Percentiles rank a stretch among this genome's conserved stretches.
Evolutionary conservation across 768 basidiomycete species (phyloP).

Genomic region (Lyophyllum decastes): DNA sequence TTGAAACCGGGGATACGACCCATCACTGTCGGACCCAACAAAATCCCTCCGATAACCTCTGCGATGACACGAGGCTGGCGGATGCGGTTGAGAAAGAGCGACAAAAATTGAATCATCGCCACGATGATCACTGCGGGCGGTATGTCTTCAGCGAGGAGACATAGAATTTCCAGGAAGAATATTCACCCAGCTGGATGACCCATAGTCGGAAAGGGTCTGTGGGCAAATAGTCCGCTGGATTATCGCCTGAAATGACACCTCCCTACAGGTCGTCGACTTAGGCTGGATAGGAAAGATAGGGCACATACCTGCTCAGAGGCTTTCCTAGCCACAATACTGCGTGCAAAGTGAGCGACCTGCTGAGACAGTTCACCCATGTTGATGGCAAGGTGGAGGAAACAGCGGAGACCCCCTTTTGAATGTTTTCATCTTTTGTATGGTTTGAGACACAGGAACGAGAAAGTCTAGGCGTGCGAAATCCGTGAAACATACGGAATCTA

Average conservation of each 20-base stretch:
- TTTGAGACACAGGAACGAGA: conserved; percentile 9
- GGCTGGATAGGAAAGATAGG: background rate
- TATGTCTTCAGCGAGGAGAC: conserved; percentile 1
- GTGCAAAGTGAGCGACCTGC: conserved; percentile 31
- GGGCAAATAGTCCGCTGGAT: conserved; percentile 64
- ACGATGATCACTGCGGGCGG: conserved; percentile 71
- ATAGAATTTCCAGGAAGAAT: background rate
- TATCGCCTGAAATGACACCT: conserved; percentile 75
- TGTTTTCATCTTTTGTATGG: background rate
- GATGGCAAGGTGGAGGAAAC: background rate
- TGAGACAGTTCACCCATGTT: conserved; percentile 52
- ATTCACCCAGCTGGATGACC: conserved; percentile 74
- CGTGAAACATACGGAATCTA: background rate
- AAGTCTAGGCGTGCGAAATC: conserved; percentile 3
- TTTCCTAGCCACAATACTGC: conserved; percentile 40
- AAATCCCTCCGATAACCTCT: conserved; percentile 88
- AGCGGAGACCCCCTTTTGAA: background rate
- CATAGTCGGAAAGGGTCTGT: conserved; percentile 74
- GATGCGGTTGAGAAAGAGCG: conserved; percentile 62
- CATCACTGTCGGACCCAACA: conserved; percentile 79
- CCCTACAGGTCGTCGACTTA: conserved; percentile 43
- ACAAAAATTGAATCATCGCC: conserved; percentile 72
- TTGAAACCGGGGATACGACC: conserved; percentile 78
- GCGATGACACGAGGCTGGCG: conserved; percentile 93
- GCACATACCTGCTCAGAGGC: conserved; percentile 49